A percentile compares a stretch with the other conserved stretches of the same genome.
Conservation (phyloP, 2,329 filamentous ascomycete species). For the Diaporthe velutina region DNA sequence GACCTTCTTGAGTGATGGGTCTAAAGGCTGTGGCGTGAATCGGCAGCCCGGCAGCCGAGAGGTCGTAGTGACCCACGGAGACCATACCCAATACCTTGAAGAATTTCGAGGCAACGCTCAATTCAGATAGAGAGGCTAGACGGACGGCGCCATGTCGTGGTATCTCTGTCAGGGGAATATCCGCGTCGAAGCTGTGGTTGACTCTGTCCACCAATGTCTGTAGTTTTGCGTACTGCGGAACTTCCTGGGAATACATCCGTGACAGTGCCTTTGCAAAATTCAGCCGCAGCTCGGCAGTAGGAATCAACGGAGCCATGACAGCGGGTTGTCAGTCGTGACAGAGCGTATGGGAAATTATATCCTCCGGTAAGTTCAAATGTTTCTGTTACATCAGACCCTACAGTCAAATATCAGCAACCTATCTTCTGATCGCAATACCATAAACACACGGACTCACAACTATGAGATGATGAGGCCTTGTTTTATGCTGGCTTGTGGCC, state of each 20-base stretch:
- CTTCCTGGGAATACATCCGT: slow-evolving; percentile 43
- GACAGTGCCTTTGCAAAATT: slow-evolving; percentile 41
- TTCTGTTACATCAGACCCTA: background rate
- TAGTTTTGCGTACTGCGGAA: slow-evolving; percentile 43
- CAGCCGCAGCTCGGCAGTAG: slow-evolving; percentile 35
- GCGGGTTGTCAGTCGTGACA: background rate
- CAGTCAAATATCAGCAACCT: background rate
- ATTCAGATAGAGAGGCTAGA: slow-evolving; percentile 58
- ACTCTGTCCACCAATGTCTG: slow-evolving; percentile 36
- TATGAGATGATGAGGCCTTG: background rate
- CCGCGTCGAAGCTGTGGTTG: background rate
- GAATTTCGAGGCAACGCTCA: slow-evolving; percentile 56
- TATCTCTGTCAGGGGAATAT: slow-evolving; percentile 22
- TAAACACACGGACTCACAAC: background rate
- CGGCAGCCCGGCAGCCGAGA: slow-evolving; percentile 59
- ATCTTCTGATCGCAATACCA: background rate
- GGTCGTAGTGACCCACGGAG: slow-evolving; percentile 66
- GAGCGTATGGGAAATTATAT: background rate
- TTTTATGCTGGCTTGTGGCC: background rate
- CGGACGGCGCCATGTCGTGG: slow-evolving; percentile 62
- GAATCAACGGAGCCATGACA: slow-evolving; percentile 8
- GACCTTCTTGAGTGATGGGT: slow-evolving; percentile 47
- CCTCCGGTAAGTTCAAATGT: background rate
- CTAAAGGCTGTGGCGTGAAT: slow-evolving; percentile 67
- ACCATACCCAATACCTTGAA: slow-evolving; percentile 62